Evolutionary conservation across 1,284 basidiomycete species (phyloP).

Genomic region (Golubevia sp.): DNA sequence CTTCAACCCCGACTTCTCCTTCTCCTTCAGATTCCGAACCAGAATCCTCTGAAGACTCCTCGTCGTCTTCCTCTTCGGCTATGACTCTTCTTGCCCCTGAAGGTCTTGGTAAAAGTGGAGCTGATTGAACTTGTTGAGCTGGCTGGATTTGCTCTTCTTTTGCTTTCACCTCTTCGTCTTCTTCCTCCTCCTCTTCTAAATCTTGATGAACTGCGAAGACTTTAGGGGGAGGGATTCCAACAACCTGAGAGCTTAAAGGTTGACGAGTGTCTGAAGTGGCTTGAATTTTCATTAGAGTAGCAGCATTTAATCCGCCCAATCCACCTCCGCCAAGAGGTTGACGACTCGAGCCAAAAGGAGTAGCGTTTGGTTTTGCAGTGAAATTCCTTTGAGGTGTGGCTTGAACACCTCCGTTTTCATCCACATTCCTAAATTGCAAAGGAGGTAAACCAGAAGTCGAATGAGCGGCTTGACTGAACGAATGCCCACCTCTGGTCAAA

Average conservation of each 20-base stretch:
- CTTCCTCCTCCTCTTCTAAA: slow-evolving; percentile 30
- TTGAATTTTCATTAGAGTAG: too few species aligned
- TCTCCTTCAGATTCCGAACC: slow-evolving; percentile 12
- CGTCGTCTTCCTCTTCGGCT: background rate
- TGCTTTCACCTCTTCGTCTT: slow-evolving; percentile 23
- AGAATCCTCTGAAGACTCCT: background rate
- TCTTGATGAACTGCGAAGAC: background rate
- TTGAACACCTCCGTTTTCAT: slow-evolving; percentile 32
- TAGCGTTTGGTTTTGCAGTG: background rate
- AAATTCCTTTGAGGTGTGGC: slow-evolving; percentile 9
- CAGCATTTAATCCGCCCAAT: too few species aligned
- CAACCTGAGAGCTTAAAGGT: too few species aligned
- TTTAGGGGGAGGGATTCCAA: too few species aligned
- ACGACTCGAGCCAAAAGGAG: too few species aligned
- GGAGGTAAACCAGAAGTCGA: background rate
- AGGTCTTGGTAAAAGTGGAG: too few species aligned
- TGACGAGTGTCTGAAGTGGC: too few species aligned
- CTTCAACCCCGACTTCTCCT: background rate
- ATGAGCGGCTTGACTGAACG: too few species aligned
- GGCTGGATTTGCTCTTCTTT: slow-evolving; percentile 11
- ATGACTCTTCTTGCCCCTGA: too few species aligned
- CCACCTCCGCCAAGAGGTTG: too few species aligned
- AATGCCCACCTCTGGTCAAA: slow-evolving; percentile 9
- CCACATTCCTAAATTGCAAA: slow-evolving; percentile 1
- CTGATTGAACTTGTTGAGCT: too few species aligned